Percentiles rank a stretch among this genome's conserved stretches.
These are phyloP conservation scores for Hymenoscyphus fraxineus DNA, from an alignment of 2,329 filamentous ascomycete species.

Conservation along the genomic window DNA sequence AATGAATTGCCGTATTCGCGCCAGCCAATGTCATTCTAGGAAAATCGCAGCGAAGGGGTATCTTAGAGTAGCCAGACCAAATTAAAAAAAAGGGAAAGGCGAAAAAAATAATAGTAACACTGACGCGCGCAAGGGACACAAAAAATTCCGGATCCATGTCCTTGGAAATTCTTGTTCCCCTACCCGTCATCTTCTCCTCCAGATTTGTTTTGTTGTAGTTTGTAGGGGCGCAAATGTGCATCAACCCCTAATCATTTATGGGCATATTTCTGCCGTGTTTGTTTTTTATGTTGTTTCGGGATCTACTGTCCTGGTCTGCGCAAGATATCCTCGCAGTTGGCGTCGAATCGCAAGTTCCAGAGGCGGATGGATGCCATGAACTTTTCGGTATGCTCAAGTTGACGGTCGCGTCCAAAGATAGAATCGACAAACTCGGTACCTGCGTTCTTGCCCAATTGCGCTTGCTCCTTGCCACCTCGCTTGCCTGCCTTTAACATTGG, in stretches of 20 bases:
- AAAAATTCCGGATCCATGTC: not conserved
- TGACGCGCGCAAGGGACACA: not conserved
- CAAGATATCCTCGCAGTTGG: conserved; percentile 90
- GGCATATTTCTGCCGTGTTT: conserved; percentile 2
- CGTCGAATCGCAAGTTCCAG: conserved; percentile 90
- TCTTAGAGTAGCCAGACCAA: not conserved
- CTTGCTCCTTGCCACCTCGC: conserved; percentile 60
- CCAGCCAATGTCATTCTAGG: not conserved
- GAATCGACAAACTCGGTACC: conserved; percentile 95
- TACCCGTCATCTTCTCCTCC: not conserved
- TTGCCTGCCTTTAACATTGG: conserved; percentile 93
- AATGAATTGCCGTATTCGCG: not conserved
- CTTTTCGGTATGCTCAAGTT: conserved; percentile 85
- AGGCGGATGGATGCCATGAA: conserved; percentile 85
- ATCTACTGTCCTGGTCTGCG: conserved; percentile 44
- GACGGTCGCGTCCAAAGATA: conserved; percentile 87
- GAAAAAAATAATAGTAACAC: not conserved
- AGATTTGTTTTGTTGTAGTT: not conserved
- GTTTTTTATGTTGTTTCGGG: not conserved
- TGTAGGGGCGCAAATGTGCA: not conserved
- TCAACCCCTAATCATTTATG: not conserved
- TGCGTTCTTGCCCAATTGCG: conserved; percentile 83
- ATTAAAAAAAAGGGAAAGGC: conserved; percentile 1
- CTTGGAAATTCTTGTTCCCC: not conserved
- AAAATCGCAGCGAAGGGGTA: conserved; percentile 2